Base-by-base conservation (phyloP, 805 yeast species). In the Kuraishia ogatae region DNA sequence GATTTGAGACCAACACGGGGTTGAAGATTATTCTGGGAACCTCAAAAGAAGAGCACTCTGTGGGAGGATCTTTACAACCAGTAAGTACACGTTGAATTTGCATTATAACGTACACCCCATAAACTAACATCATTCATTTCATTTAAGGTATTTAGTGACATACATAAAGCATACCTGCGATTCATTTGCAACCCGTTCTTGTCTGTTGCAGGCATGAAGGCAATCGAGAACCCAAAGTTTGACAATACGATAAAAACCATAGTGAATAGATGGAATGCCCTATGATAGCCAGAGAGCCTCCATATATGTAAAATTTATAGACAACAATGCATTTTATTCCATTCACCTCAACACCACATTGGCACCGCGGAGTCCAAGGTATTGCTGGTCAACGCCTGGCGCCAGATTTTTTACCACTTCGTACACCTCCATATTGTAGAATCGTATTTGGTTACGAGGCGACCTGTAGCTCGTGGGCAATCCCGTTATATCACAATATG, bases 401-500 rank as follows among this genome's bases (percentile, higher is more conserved):
- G 91, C 85, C 83, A 93, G 82, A 59, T 82, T 82, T 66, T 83
- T 82, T 39, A 89, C 86, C 39, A 86, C 75, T 51, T 85, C 88
- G 67, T 82, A 92, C 29, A 93, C 85, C 68, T 93, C 97, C 53
- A 83, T 83, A 66, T 93, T 86, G 68, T 88, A 83, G 67, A 83
- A 93, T 55, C 97, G 75, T 53, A 93, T 72, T 48, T 87, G 86
- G 62, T 82, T 87, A 24, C 84, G 77, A 0, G 94, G 94, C 24
- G 85, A 78, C 64, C 80, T 84, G 74, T 93, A 93, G 29, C 71
- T 78, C 0, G 91, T 93, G 52, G 82, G 84, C 21, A 93, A 73
- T 0, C 99, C 99, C 0, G 98, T 93, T 51, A 93, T 83, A 66
- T 94, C 99, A 69, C 99, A 93, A 70, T 90, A 92, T 59, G 83